Conservation (phyloP, 2,329 filamentous ascomycete species). For the Aureobasidium zeae region DNA sequence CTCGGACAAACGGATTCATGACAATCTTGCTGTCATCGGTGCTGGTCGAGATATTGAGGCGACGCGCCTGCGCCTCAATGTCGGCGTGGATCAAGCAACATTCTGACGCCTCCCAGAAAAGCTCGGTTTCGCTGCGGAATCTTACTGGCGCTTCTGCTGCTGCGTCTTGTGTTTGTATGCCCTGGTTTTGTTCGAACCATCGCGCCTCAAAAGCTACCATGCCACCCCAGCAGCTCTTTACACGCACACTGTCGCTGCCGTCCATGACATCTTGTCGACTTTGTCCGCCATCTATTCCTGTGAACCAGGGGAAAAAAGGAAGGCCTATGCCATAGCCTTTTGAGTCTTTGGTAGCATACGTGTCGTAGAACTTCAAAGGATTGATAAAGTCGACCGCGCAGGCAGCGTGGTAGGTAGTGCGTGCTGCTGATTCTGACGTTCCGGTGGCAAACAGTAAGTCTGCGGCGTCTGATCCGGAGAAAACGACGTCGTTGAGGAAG, state of each 20-base stretch:
- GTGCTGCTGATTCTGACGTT: slow-evolving; percentile 39
- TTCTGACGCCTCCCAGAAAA: slow-evolving; percentile 40
- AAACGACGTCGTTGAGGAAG: slow-evolving; percentile 59
- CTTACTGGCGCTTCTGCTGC: slow-evolving; percentile 31
- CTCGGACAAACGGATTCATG: slow-evolving; percentile 66
- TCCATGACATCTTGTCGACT: slow-evolving; percentile 53
- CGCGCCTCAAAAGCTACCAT: slow-evolving; percentile 59
- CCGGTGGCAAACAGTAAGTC: slow-evolving; percentile 58
- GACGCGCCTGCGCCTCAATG: slow-evolving; percentile 26
- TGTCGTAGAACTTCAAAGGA: slow-evolving; percentile 62
- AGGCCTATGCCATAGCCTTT: slow-evolving; percentile 55
- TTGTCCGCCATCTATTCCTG: slow-evolving; percentile 40
- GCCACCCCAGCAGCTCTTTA: slow-evolving; percentile 67
- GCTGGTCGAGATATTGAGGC: slow-evolving; percentile 25
- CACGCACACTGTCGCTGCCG: slow-evolving; percentile 55
- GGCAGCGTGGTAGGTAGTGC: slow-evolving; percentile 52
- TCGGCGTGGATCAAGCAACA: slow-evolving; percentile 42
- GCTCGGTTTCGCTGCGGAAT: slow-evolving; percentile 35
- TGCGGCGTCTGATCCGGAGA: slow-evolving; percentile 48
- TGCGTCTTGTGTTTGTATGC: neutral
- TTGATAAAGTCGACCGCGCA: slow-evolving; percentile 63
- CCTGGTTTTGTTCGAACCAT: slow-evolving; percentile 41
- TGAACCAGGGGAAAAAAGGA: slow-evolving; percentile 61
- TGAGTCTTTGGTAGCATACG: slow-evolving; percentile 59
- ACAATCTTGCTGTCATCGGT: slow-evolving; percentile 46